Evolutionary conservation across 2,329 filamentous ascomycete species (phyloP), one percentile per base, ranked within the genome.

Genomic region (Lasiodiplodia theobromae): DNA sequence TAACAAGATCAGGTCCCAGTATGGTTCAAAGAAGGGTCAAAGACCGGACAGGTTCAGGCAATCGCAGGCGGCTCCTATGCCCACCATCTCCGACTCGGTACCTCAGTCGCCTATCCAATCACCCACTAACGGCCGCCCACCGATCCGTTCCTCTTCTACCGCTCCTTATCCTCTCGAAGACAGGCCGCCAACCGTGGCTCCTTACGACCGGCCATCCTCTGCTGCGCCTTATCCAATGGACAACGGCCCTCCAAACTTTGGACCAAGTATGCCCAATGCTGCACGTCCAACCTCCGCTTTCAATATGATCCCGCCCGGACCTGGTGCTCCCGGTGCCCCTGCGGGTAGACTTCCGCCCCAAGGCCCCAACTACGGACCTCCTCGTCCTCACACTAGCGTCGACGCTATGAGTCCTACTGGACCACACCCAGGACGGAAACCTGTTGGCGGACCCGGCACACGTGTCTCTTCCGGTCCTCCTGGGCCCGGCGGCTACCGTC

Each of bases 201-300:
- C 76, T 52, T 77, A 75, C 18, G 77, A 79, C 21, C 76, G 80
- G 34, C 83, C 87, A 40, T 79, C 87, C 18, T 86, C 89, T 11
- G 83, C 86, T 25, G 88, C 89, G 1, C 91, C 91, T 1, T 94
- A 94, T 73, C 91, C 91, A 0, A 85, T 89, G 62, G 90, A 92
- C 71, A 89, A 92, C 71, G 82, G 84, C 66, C 86, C 88, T 23
- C 82, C 85, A 57, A 84, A 83, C n/a, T 76, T 78, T 62, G 74
- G 72, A 44, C 72, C 73, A 23, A 72, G 25, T 31, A 44, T 51
- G 58, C 51, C 51, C 18, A 88, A 73, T 85, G 58, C 25, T 16
- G 28, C 28, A 53, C 71, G 86, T 79, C 74, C 83, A 52, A 81
- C 77, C 16, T 83, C 83, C 18, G 84, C 85, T 5, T 87, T 87